Conservation (phyloP, 2,329 filamentous ascomycete species). For the Cercospora zeina region DNA sequence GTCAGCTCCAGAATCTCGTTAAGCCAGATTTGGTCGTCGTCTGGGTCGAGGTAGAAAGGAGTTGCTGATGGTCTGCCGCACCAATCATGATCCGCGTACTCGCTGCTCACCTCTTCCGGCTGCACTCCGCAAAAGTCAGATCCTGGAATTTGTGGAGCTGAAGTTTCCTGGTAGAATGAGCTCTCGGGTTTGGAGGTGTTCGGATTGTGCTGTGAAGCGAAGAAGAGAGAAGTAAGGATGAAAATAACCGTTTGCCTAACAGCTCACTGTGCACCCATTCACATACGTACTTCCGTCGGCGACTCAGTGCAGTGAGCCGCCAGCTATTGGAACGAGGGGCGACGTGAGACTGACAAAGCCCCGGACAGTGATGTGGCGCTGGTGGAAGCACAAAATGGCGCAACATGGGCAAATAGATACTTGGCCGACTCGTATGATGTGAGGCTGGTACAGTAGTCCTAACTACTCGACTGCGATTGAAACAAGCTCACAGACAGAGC, state of each 20-base stretch:
- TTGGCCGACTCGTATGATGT: constrained; percentile 8
- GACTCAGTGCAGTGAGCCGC: not conserved
- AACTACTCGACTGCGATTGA: not conserved
- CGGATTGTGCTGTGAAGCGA: not conserved
- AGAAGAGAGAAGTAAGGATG: not conserved
- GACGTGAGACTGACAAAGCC: too few species aligned
- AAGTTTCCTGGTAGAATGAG: not conserved
- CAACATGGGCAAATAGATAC: not conserved
- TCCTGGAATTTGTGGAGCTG: constrained; percentile 1
- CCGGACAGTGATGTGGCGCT: not conserved
- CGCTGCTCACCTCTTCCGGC: not conserved
- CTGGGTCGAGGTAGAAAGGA: not conserved
- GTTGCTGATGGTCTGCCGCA: not conserved
- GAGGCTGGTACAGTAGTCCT: constrained; percentile 25
- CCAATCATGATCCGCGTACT: not conserved
- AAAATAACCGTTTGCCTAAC: not conserved
- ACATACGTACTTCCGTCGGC: not conserved
- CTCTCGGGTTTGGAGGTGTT: not conserved
- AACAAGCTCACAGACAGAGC: not conserved
- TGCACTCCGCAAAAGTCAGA: constrained; percentile 6
- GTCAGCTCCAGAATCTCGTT: not conserved
- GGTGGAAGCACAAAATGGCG: not conserved
- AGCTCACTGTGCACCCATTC: not conserved
- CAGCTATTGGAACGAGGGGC: too few species aligned
- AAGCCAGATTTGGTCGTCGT: not conserved